phyloP scores from a whole-genome alignment of 345 rosid genomes.

The Eucalyptus guilfoylei region DNA sequence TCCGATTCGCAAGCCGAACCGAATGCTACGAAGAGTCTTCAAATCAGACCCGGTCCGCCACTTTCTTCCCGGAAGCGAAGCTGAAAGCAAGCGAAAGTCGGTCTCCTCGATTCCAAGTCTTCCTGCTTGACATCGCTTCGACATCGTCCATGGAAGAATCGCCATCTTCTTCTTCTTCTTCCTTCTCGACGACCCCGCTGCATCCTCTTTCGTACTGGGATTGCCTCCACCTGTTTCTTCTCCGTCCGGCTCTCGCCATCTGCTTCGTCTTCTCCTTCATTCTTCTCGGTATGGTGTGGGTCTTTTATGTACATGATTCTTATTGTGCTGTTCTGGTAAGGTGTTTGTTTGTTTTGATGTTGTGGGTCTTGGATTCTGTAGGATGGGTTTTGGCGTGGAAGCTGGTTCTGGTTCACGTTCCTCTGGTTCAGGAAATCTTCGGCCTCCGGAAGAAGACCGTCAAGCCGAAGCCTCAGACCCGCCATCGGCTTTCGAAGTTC shows the following conservation, averaged over 20 bases:
- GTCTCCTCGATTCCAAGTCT: neutral
- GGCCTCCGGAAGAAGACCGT: constrained; percentile 48
- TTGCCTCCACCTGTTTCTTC: constrained; percentile 14
- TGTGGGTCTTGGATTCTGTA: neutral
- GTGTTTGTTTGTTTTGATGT: neutral
- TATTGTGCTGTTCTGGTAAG: neutral
- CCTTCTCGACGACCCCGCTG: neutral
- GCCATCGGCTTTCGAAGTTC: constrained; percentile 34
- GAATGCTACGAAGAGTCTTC: neutral
- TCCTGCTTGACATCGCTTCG: neutral
- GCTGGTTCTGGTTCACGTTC: constrained; percentile 76
- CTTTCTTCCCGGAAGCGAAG: neutral
- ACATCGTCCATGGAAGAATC: constrained; percentile 2
- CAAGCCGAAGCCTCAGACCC: constrained; percentile 40
- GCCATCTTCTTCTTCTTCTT: neutral
- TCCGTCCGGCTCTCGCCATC: constrained; percentile 55
- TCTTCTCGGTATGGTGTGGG: constrained; percentile 17
- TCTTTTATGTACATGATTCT: neutral
- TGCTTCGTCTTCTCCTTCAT: constrained; percentile 46
- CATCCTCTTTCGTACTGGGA: constrained; percentile 4
- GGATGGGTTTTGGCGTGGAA: constrained; percentile 95
- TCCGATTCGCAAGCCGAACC: neutral
- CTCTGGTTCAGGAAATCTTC: constrained; percentile 75
- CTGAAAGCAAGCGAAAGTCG: neutral
- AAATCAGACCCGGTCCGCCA: neutral